Conservation (phyloP, 768 basidiomycete species). For the Boletus vinaceobasis region DNA sequence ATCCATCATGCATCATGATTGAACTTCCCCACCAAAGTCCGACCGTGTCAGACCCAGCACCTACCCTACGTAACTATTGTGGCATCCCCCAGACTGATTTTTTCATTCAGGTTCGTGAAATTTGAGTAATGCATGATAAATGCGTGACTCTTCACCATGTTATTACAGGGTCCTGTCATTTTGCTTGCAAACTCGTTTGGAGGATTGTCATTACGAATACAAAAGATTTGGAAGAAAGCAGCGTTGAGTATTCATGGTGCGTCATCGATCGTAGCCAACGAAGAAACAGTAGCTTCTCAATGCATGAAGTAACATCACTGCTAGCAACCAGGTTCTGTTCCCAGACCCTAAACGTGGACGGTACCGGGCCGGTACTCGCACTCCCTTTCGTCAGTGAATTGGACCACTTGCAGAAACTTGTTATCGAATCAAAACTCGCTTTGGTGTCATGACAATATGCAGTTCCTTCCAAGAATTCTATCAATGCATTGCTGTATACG, state of each 20-base stretch:
- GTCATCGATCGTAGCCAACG: not conserved
- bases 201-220: not conserved
- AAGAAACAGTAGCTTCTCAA: not conserved
- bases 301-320: not conserved
- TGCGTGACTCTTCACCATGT: too few species aligned
- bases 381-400: not conserved
- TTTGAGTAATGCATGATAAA: too few species aligned
- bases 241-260: not conserved
- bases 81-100: not conserved
- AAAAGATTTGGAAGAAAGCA: not conserved
- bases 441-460: not conserved
- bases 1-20: too few species aligned
- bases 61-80: conserved; percentile 6
- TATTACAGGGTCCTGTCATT: not conserved
- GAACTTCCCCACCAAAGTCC: not conserved
- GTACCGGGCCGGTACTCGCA: not conserved
- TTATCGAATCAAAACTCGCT: not conserved
- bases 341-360: not conserved
- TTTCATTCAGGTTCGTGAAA: not conserved
- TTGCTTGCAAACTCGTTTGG: not conserved
- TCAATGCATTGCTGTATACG: not conserved
- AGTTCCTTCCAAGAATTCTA: not conserved
- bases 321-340: not conserved
- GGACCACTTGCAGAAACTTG: not conserved
- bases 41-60: not conserved